These are phyloP conservation scores for Populus euphratica DNA, from an alignment of 345 rosid genomes.

Conservation along the genomic window DNA sequence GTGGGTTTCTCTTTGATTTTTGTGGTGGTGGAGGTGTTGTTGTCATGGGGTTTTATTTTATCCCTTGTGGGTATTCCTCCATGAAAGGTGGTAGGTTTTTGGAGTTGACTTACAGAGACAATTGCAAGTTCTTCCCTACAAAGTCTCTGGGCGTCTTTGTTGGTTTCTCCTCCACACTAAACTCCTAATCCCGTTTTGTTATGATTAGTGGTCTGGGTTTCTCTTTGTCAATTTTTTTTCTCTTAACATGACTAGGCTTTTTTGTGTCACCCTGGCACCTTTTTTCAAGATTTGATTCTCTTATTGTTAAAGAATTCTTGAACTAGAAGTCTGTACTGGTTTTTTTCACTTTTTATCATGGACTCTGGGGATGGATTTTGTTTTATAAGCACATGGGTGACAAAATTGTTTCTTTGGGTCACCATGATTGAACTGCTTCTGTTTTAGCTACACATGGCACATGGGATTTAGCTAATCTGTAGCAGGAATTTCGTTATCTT, in stretches of 20 bases:
- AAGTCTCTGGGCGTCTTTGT: slow-evolving; percentile 21
- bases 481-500: slow-evolving; percentile 4
- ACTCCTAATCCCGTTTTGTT: background rate
- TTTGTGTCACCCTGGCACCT: slow-evolving; percentile 21
- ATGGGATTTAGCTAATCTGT: slow-evolving; percentile 5
- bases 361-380: slow-evolving; percentile 17
- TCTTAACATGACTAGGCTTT: background rate
- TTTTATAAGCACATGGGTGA: background rate
- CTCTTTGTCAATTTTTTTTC: slow-evolving; percentile 1
- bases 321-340: background rate
- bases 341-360: slow-evolving; percentile 1
- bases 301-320: background rate
- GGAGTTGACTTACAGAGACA: slow-evolving; percentile 64
- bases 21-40: background rate
- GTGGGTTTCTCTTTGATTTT: slow-evolving; percentile 32
- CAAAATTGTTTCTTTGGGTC: background rate
- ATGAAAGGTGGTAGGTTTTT: slow-evolving; percentile 79
- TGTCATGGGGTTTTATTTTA: slow-evolving; percentile 8
- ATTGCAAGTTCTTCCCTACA: slow-evolving; percentile 16
- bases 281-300: slow-evolving; percentile 15
- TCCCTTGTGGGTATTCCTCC: slow-evolving; percentile 24
- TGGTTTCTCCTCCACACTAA: slow-evolving; percentile 9
- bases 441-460: background rate
- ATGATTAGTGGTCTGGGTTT: slow-evolving; percentile 14
- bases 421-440: slow-evolving; percentile 1